A percentile compares a stretch with the other conserved stretches of the same genome.
These are phyloP conservation scores for Boletus reticuloceps DNA, from an alignment of 768 basidiomycete species.

Conservation along the genomic window DNA sequence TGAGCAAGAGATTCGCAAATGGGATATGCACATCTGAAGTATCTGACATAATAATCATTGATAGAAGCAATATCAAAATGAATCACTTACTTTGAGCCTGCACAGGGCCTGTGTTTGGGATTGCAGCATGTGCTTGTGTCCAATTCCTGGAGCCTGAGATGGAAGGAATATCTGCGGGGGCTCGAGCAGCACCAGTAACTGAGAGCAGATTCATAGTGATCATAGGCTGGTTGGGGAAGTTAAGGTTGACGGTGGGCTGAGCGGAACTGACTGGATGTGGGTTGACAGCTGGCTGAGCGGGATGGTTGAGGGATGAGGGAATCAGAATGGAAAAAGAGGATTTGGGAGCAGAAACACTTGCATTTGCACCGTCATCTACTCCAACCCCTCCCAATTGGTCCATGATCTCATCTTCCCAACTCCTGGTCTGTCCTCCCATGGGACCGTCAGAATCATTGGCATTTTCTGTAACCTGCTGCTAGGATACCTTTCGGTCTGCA, in stretches of 20 bases:
- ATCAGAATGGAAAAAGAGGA: neutral
- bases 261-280: neutral
- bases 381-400: neutral
- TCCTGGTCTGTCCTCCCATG: neutral
- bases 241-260: neutral
- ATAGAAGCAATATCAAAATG: too few relatives aligned
- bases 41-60: neutral
- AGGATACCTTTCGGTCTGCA: neutral
- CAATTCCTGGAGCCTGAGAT: neutral
- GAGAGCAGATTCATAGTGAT: neutral
- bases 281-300: neutral
- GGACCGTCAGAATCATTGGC: neutral
- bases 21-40: neutral
- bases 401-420: neutral
- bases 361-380: too few relatives aligned
- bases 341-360: too few relatives aligned
- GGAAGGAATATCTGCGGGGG: neutral
- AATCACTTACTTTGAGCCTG: too few relatives aligned
- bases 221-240: too few relatives aligned
- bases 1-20: neutral
- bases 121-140: neutral
- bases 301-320: neutral
- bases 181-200: neutral
- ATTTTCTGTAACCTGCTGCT: neutral
- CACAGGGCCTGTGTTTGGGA: too few relatives aligned